Conservation (phyloP, 2,329 filamentous ascomycete species). For the Sporothrix inflata region DNA sequence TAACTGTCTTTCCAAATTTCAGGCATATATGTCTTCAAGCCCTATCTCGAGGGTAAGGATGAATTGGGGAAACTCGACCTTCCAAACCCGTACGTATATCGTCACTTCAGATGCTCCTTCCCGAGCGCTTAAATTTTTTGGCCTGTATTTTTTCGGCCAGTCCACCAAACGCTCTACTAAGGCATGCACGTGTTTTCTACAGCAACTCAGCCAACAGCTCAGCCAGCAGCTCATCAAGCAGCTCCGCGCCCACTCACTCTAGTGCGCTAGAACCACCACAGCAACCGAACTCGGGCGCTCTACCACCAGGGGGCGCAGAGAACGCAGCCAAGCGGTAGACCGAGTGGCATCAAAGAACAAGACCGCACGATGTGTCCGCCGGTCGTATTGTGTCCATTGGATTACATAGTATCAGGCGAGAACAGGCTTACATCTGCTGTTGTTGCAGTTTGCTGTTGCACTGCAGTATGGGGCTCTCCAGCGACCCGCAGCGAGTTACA, state of each 20-base stretch:
- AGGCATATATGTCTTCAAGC: conserved; percentile 34
- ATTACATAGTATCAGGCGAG: neutral
- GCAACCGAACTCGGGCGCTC: neutral
- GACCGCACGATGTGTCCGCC: neutral
- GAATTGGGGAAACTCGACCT: neutral
- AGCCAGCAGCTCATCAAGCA: conserved; percentile 8
- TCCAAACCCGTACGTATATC: conserved; percentile 19
- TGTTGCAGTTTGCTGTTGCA: conserved; percentile 18
- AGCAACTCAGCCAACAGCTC: conserved; percentile 6
- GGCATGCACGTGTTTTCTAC: conserved; percentile 20
- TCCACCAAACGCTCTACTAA: neutral
- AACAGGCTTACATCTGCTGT: conserved; percentile 16
- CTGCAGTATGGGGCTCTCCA: conserved; percentile 5
- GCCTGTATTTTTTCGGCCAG: neutral
- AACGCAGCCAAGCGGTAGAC: neutral
- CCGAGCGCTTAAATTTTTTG: neutral
- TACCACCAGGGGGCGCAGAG: neutral
- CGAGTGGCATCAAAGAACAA: neutral
- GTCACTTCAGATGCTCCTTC: conserved; percentile 4
- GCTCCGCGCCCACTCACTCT: neutral
- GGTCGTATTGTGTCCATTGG: neutral
- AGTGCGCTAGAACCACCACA: conserved; percentile 5
- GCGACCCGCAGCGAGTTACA: neutral
- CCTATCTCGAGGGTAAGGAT: conserved; percentile 27
- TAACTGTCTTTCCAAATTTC: neutral